phyloP scores from a whole-genome alignment of 2,329 filamentous ascomycete genomes.

The Xylariaceae sp. region DNA sequence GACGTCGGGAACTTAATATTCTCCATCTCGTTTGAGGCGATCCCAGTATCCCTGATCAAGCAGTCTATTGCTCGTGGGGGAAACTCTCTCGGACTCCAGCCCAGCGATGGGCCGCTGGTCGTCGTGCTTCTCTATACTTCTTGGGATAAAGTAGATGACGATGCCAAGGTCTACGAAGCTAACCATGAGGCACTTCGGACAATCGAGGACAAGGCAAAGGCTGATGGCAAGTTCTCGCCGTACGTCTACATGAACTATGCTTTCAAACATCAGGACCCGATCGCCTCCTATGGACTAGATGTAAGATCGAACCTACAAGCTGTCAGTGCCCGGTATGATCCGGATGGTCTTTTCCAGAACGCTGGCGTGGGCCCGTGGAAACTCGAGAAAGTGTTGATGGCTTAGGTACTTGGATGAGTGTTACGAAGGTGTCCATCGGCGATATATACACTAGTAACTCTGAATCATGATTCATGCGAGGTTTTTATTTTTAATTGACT shows the following conservation, averaged over 20 bases:
- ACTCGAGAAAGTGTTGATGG: too few relatives aligned
- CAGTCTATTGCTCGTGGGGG: slow-evolving; percentile 12
- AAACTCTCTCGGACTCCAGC: slow-evolving; percentile 16
- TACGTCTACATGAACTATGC: slow-evolving; percentile 14
- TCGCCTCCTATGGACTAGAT: slow-evolving; percentile 8
- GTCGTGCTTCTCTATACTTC: slow-evolving; percentile 15
- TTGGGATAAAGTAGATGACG: slow-evolving; percentile 17
- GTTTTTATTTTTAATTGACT: too few relatives aligned
- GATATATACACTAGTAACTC: too few relatives aligned
- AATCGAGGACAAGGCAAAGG: slow-evolving; percentile 12
- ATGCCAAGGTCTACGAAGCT: slow-evolving; percentile 8
- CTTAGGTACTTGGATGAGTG: too few relatives aligned
- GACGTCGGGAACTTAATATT: slow-evolving; percentile 9
- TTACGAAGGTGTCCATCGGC: too few relatives aligned
- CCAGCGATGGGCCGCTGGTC: slow-evolving; percentile 16
- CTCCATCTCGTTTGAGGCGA: slow-evolving; percentile 20
- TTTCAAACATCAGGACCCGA: slow-evolving; percentile 5
- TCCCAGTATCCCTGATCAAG: slow-evolving; percentile 14
- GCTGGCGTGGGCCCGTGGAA: slow-evolving; percentile 2
- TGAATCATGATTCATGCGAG: too few relatives aligned
- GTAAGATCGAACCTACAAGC: slow-evolving; percentile 4
- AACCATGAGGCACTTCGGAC: slow-evolving; percentile 11
- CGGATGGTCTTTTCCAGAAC: slow-evolving; percentile 6
- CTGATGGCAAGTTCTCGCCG: slow-evolving; percentile 4
- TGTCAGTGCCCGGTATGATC: slow-evolving; percentile 10